phyloP scores from a whole-genome alignment of 345 rosid species.

The Salix arbutifolia region DNA sequence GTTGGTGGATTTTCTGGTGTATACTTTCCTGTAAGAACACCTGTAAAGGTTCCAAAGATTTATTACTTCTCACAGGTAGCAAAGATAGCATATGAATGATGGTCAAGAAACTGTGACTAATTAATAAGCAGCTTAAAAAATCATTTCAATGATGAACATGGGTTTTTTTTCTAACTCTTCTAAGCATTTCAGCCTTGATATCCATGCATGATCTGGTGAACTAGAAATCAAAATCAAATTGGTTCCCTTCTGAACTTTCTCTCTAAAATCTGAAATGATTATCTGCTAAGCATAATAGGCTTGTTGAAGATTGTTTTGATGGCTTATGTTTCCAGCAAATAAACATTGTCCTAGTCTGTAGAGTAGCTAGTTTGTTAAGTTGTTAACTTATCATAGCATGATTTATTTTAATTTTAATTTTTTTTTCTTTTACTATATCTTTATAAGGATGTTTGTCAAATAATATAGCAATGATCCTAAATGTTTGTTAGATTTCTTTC shows the following conservation, averaged over 20 bases:
- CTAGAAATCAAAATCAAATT: not conserved
- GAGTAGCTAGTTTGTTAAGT: too few relatives aligned
- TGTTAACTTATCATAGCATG: too few relatives aligned
- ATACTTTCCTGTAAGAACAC: slow-evolving; percentile 92
- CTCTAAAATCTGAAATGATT: not conserved
- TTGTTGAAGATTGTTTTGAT: too few relatives aligned
- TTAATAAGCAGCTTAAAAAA: not conserved
- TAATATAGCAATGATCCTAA: too few relatives aligned
- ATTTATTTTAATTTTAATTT: too few relatives aligned
- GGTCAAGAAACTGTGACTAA: not conserved
- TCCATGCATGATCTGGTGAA: not conserved
- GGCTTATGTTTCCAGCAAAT: too few relatives aligned
- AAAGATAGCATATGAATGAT: not conserved
- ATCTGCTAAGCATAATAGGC: not conserved
- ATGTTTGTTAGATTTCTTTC: too few relatives aligned
- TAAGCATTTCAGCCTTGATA: not conserved
- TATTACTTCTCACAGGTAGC: not conserved
- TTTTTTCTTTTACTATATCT: too few relatives aligned
- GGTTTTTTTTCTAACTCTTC: not conserved
- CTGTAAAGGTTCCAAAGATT: slow-evolving; percentile 31
- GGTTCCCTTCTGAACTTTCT: not conserved
- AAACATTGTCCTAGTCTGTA: too few relatives aligned
- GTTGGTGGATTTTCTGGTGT: slow-evolving; percentile 78
- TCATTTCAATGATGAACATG: not conserved
- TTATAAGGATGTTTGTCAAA: too few relatives aligned